Conservation (phyloP, 2,329 filamentous ascomycete genomes). For the Fusarium caatingaense region DNA sequence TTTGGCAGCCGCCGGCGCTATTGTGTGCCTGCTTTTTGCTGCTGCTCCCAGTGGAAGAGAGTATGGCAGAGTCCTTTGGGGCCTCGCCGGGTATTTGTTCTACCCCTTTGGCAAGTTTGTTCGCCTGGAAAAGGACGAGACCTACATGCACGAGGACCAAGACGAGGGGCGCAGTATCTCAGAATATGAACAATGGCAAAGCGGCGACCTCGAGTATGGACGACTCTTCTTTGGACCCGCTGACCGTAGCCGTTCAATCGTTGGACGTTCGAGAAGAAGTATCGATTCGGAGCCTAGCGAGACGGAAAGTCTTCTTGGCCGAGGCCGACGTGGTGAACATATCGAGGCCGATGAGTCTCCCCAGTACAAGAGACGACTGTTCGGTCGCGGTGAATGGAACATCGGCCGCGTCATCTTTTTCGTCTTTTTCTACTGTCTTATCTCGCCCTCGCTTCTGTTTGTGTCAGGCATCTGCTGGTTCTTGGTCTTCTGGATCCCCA, state of each 20-base stretch:
- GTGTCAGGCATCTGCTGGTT: constrained; percentile 95
- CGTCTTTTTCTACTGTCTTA: constrained; percentile 91
- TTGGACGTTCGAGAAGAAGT: constrained; percentile 88
- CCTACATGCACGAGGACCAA: constrained; percentile 92
- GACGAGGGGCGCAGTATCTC: constrained; percentile 97
- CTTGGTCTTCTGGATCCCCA: constrained; percentile 96
- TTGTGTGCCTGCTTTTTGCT: constrained; percentile 82
- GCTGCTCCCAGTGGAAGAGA: constrained; percentile 83
- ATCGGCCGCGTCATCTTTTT: constrained; percentile 96
- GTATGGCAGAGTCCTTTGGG: constrained; percentile 87
- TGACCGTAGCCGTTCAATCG: constrained; percentile 76
- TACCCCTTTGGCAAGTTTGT: constrained; percentile 99
- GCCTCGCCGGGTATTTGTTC: constrained; percentile 85
- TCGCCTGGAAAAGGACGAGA: constrained; percentile 90
- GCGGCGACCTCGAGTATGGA: constrained; percentile 93
- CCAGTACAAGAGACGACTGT: constrained; percentile 81
- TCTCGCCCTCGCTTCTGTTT: constrained; percentile 86
- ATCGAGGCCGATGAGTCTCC: constrained; percentile 58
- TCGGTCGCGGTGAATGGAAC: constrained; percentile 96
- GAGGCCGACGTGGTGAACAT: constrained; percentile 65
- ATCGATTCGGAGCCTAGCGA: constrained; percentile 87
- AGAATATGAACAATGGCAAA: constrained; percentile 99
- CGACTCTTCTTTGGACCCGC: constrained; percentile 93
- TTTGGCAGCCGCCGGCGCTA: constrained; percentile 77
- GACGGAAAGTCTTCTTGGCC: constrained; percentile 87